Conservation (phyloP, 306 rosid genomes). For the Rosa multiflora region DNA sequence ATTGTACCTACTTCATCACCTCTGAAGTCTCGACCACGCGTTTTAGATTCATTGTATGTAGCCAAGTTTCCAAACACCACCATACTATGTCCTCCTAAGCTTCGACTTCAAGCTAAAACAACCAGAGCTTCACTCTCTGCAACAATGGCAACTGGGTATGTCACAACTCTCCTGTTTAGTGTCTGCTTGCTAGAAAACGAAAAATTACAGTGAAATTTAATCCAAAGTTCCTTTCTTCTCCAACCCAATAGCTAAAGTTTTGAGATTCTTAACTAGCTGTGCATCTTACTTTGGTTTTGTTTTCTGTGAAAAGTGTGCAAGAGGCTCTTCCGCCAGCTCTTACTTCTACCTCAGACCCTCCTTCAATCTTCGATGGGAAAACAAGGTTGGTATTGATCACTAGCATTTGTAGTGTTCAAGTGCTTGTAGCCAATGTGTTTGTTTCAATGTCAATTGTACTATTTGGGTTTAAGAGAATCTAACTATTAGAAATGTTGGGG, state of each 20-base stretch:
- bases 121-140: constrained; percentile 27
- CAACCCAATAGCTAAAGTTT: neutral
- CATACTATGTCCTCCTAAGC: constrained; percentile 23
- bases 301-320: constrained; percentile 31
- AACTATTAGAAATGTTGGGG: constrained; percentile 12
- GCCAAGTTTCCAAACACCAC: constrained; percentile 29
- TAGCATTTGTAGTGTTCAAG: neutral
- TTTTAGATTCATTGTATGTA: neutral
- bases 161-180: neutral
- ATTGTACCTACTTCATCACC: constrained; percentile 18
- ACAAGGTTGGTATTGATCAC: constrained; percentile 51
- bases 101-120: constrained; percentile 26
- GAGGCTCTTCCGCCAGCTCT: constrained; percentile 61
- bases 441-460: constrained; percentile 9
- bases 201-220: neutral
- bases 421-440: neutral
- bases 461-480: neutral
- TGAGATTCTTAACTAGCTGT: neutral
- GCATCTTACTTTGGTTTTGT: neutral
- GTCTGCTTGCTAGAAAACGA: neutral
- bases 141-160: constrained; percentile 53
- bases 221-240: neutral
- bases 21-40: neutral
- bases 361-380: constrained; percentile 75
- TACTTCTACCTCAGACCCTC: constrained; percentile 68